phyloP scores from a whole-genome alignment of 2,329 filamentous ascomycete species.

The Exophiala sideris region DNA sequence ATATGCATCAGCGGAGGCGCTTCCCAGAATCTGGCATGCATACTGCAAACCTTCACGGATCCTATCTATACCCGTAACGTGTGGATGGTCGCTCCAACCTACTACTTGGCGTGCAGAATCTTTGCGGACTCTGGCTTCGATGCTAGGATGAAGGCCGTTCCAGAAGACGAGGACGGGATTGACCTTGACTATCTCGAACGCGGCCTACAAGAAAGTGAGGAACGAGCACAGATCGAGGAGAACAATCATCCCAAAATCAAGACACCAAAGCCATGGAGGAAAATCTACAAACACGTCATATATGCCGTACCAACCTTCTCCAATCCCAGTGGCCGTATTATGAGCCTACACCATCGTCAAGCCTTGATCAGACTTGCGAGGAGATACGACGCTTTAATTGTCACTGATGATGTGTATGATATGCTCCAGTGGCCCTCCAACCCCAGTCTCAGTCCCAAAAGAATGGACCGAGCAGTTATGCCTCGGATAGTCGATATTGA shows the following conservation, averaged over 20 bases:
- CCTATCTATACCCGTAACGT: constrained; percentile 68
- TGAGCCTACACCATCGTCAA: constrained; percentile 65
- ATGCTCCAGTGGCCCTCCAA: constrained; percentile 71
- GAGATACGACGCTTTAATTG: constrained; percentile 73
- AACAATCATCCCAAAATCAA: constrained; percentile 54
- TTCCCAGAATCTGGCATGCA: constrained; percentile 73
- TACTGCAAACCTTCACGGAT: constrained; percentile 78
- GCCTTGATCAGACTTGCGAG: constrained; percentile 73
- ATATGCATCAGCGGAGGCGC: constrained; percentile 84
- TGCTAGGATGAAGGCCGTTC: constrained; percentile 63
- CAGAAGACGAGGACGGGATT: constrained; percentile 78
- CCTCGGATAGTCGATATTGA: constrained; percentile 80
- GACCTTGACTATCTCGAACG: constrained; percentile 61
- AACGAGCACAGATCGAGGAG: constrained; percentile 36
- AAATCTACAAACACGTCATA: constrained; percentile 81
- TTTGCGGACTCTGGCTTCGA: constrained; percentile 77
- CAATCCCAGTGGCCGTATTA: constrained; percentile 82
- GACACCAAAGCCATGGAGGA: constrained; percentile 58
- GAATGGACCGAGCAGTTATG: constrained; percentile 45
- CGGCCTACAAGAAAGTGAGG: constrained; percentile 51
- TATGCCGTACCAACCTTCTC: constrained; percentile 86
- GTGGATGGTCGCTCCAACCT: constrained; percentile 78
- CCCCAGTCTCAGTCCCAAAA: constrained; percentile 19
- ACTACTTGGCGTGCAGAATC: constrained; percentile 74
- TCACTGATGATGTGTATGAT: constrained; percentile 93